phyloP scores from a whole-genome alignment of 116 monocot genomes.

The Papilionanthe hybrid region DNA sequence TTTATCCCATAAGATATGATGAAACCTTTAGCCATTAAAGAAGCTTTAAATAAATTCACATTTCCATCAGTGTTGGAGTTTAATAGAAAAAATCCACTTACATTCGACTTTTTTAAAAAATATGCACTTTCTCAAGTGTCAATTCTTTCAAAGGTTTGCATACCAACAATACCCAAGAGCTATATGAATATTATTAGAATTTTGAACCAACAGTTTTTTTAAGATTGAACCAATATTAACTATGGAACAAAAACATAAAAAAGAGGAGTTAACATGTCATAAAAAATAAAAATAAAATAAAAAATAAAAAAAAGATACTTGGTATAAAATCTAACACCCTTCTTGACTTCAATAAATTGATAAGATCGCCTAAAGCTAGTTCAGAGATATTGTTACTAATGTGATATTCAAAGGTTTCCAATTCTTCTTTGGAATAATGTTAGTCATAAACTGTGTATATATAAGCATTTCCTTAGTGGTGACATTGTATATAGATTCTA shows the following conservation, averaged over 20 bases:
- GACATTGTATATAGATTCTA: neutral
- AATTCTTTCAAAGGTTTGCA: neutral
- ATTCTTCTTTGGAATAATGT: neutral
- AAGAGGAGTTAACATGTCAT: no score
- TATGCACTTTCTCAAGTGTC: neutral
- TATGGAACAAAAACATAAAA: neutral
- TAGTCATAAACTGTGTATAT: neutral
- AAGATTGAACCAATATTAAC: neutral
- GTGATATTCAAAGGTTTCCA: neutral
- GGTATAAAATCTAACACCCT: neutral
- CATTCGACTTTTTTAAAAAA: neutral
- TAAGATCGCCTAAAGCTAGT: neutral
- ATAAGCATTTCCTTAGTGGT: neutral
- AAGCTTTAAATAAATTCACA: neutral
- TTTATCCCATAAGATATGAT: neutral
- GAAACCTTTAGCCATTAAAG: neutral
- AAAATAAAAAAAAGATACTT: neutral
- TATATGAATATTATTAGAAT: neutral
- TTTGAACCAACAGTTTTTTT: neutral
- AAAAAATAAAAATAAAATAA: no score
- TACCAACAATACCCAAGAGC: neutral
- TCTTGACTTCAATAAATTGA: neutral
- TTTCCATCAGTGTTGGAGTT: neutral
- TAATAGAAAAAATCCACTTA: neutral
- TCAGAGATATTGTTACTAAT: neutral